Conservation (phyloP, 2,329 filamentous ascomycete species). For the Cordyceps fumosorosea region DNA sequence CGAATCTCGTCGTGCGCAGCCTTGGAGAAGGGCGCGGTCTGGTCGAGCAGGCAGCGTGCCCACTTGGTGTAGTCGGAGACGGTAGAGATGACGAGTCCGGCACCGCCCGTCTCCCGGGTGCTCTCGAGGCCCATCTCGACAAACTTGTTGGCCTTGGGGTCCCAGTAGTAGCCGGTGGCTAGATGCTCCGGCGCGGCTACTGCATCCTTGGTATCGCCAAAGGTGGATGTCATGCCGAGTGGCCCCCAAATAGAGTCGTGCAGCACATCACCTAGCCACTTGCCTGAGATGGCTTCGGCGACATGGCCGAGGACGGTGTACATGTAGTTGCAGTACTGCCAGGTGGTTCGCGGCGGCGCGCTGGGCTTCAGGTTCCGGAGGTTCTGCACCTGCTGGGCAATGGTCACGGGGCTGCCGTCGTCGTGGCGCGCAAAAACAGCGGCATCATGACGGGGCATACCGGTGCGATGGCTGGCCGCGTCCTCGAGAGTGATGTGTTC, state of each 20-base stretch:
- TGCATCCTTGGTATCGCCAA: constrained; percentile 24
- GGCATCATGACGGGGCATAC: constrained; percentile 3
- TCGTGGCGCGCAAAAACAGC: background rate
- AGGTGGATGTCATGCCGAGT: constrained; percentile 40
- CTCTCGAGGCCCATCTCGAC: constrained; percentile 21
- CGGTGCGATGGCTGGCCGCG: constrained; percentile 3
- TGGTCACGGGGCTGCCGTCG: constrained; percentile 17
- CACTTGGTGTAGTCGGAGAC: constrained; percentile 46
- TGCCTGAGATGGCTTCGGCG: constrained; percentile 35
- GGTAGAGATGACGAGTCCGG: constrained; percentile 37
- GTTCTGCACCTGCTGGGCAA: constrained; percentile 33
- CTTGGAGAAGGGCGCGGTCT: constrained; percentile 19
- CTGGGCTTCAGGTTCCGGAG: constrained; percentile 39
- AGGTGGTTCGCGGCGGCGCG: constrained; percentile 37
- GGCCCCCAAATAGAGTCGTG: constrained; percentile 36
- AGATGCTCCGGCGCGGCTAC: constrained; percentile 23
- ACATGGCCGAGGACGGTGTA: constrained; percentile 39
- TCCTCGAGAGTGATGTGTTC: constrained; percentile 7
- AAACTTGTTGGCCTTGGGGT: constrained; percentile 21
- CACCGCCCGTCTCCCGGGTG: constrained; percentile 29
- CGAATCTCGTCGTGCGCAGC: constrained; percentile 20
- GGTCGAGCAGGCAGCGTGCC: constrained; percentile 39
- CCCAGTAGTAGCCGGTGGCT: constrained; percentile 37
- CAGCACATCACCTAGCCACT: constrained; percentile 34
- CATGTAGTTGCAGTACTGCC: constrained; percentile 46